Base-by-base conservation (phyloP, 768 basidiomycete species). In the Leccinum rimulosum region DNA sequence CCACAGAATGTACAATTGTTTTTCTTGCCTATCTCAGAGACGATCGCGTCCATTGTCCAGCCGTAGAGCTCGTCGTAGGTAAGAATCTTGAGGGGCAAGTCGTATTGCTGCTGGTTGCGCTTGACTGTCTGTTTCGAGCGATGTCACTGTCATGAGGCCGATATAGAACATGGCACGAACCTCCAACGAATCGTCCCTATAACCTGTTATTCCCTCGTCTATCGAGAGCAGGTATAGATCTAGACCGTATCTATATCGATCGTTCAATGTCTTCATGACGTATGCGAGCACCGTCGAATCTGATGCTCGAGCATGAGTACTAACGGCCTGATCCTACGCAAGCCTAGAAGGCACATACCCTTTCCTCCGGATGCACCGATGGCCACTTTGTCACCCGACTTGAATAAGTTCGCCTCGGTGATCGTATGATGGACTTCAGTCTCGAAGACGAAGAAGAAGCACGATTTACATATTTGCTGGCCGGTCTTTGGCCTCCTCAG, bases 1-100 rank as follows among this genome's bases (percentile, higher is more conserved):
- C 97, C 97, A 67, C 97, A 99, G 75, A 98, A 99, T 0, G 97
- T 99, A 74, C 97, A 99, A 68, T 98, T 99, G 67, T 97, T 98
- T 81, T 97, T 97, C 77, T 85, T 86, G 33, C 97, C 97, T 27
- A 98, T 85, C 73, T 95, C 87, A n/a, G 87, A 82, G 50, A 99
- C 96, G 57, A 99, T 92, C 15, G 85, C 82, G 66, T 99, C 97
- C 96, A 99, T 99, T 2, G 96, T 98, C 96, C 97, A 98, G 17
- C 97, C 97, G 65, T 98, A 99, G 6, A 98, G 82, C 67, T 98
- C 95, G 61, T 93, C 87, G 63, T 99, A 99, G 2, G 92, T 93
- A 27, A 98, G 80, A 57, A 99, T 98, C 77, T 96, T 97, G 40
- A 99, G 83, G 0, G 96, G 95, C 74, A 98, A 88, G 50, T 87